Evolutionary conservation across 75 land plant genomes (phyloP).

Genomic region (Selaginella moellendorffii): DNA sequence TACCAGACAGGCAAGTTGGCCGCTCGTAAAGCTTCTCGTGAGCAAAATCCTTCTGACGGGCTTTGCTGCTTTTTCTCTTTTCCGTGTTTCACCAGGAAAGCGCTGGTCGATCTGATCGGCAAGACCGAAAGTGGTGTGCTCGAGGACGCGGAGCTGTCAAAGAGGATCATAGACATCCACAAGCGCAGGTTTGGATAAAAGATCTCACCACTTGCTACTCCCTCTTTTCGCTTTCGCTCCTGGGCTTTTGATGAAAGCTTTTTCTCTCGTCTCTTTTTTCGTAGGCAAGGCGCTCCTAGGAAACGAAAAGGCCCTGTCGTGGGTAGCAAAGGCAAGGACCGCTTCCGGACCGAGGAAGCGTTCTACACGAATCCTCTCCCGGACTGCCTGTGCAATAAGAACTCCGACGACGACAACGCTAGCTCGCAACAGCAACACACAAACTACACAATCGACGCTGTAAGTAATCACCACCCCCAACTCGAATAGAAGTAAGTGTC

Average conservation of each 20-base stretch:
- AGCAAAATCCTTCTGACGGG: too few species aligned
- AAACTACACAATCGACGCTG: too few species aligned
- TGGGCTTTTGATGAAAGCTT: too few species aligned
- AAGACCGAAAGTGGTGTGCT: slow-evolving; percentile 22
- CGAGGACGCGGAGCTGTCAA: slow-evolving; percentile 21
- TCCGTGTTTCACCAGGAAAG: slow-evolving; percentile 30
- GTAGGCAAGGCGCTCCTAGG: slow-evolving; percentile 83
- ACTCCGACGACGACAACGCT: too few species aligned
- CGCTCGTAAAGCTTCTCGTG: too few species aligned
- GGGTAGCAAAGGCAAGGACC: slow-evolving; percentile 79
- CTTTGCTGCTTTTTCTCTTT: too few species aligned
- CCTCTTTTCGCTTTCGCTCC: too few species aligned
- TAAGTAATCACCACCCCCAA: too few species aligned
- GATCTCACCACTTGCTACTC: too few species aligned
- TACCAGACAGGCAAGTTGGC: slow-evolving; percentile 51
- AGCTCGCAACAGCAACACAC: too few species aligned
- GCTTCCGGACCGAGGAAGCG: slow-evolving; percentile 83
- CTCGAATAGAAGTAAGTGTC: too few species aligned
- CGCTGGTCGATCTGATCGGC: slow-evolving; percentile 32
- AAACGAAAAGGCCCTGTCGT: slow-evolving; percentile 74
- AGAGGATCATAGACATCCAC: slow-evolving; percentile 9
- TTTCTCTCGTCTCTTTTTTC: too few species aligned
- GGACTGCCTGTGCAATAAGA: slow-evolving; percentile 66
- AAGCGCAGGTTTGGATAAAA: background rate
- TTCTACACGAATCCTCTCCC: slow-evolving; percentile 84